Evolutionary conservation across 2,329 filamentous ascomycete genomes (phyloP).

Genomic region (Helotiales sp.): DNA sequence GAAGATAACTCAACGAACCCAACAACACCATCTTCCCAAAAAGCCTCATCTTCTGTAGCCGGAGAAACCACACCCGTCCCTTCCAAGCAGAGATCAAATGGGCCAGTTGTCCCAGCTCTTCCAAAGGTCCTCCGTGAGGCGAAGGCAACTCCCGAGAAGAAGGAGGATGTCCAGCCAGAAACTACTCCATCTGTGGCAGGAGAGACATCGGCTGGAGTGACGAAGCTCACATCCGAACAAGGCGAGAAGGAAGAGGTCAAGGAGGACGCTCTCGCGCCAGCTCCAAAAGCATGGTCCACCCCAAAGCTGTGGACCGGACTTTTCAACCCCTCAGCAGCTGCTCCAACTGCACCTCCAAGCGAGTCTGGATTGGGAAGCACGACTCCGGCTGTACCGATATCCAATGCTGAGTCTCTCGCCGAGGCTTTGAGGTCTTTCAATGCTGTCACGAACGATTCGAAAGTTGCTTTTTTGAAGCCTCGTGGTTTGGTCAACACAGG

Average conservation of each 20-base stretch:
- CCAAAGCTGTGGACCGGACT: constrained; percentile 73
- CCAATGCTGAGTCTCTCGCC: constrained; percentile 67
- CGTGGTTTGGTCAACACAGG: constrained; percentile 94
- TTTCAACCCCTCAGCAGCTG: constrained; percentile 57
- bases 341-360: constrained; percentile 41
- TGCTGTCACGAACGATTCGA: constrained; percentile 59
- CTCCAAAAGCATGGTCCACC: constrained; percentile 47
- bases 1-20: constrained; percentile 54
- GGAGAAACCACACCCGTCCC: constrained; percentile 38
- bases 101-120: constrained; percentile 51
- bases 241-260: constrained; percentile 39
- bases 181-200: constrained; percentile 26
- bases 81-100: constrained; percentile 45
- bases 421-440: constrained; percentile 79
- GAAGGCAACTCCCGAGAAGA: constrained; percentile 28
- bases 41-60: constrained; percentile 23
- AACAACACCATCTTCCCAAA: constrained; percentile 55
- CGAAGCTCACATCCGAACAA: constrained; percentile 10
- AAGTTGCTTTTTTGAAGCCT: constrained; percentile 85
- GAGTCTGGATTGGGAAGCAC: constrained; percentile 40
- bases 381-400: constrained; percentile 49
- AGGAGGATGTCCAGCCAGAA: constrained; percentile 6
- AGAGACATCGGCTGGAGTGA: constrained; percentile 3
- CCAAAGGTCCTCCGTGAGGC: constrained; percentile 46
- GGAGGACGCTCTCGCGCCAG: constrained; percentile 47